Percentiles rank a stretch among this genome's conserved stretches.
These are phyloP conservation scores for Cryptococcus hybrid DNA, from an alignment of 1,284 basidiomycete species.

Conservation along the genomic window DNA sequence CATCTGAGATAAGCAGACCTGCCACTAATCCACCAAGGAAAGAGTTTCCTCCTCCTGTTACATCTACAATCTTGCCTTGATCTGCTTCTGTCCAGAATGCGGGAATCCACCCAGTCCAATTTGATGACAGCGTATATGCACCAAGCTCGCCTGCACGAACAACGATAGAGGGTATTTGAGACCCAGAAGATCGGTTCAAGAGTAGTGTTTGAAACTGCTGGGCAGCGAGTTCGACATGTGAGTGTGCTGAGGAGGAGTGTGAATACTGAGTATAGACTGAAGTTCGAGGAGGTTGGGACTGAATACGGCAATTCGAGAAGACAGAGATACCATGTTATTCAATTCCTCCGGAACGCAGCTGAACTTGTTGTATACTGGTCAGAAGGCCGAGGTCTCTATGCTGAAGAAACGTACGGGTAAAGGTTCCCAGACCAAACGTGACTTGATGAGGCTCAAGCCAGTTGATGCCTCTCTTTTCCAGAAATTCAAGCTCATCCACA, in stretches of 20 bases:
- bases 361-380: conserved; percentile 54
- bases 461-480: conserved; percentile 22
- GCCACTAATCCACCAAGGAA: conserved; percentile 82
- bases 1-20: conserved; percentile 60
- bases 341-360: conserved; percentile 76
- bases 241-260: conserved; percentile 14
- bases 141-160: conserved; percentile 76
- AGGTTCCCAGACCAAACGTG: conserved; percentile 75
- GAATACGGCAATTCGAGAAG: conserved; percentile 31
- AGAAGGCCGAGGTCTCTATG: background rate
- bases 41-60: conserved; percentile 85
- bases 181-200: conserved; percentile 52
- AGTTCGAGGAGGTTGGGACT: conserved; percentile 55
- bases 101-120: conserved; percentile 62
- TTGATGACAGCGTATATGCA: conserved; percentile 57
- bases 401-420: conserved; percentile 49
- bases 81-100: conserved; percentile 66
- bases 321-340: conserved; percentile 17
- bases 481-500: conserved; percentile 60
- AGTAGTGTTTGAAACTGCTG: conserved; percentile 59
- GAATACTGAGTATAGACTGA: conserved; percentile 14
- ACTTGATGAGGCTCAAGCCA: conserved; percentile 29
- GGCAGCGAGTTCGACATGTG: conserved; percentile 63
- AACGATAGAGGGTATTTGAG: conserved; percentile 58
- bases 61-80: conserved; percentile 65